Evolutionary conservation across 2,329 filamentous ascomycete genomes (phyloP).

Genomic region (Penicillium sp.): DNA sequence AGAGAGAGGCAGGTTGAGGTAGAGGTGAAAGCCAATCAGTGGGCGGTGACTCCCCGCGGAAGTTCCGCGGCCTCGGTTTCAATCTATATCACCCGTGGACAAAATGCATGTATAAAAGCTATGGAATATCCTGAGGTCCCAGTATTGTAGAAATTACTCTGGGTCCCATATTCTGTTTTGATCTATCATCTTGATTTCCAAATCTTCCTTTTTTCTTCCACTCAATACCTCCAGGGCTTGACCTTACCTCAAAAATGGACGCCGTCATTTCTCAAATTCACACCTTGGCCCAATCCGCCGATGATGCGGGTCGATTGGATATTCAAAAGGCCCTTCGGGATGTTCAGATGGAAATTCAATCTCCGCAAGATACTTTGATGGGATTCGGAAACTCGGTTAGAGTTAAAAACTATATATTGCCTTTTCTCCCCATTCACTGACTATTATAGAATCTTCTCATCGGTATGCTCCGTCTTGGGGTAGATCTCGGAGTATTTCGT

Average conservation of each 20-base stretch:
- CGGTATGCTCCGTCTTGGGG: conserved; percentile 16
- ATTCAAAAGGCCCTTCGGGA: conserved; percentile 19
- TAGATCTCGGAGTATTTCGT: conserved; percentile 18
- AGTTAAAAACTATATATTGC: background rate
- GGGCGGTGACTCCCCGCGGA: conserved; percentile 10
- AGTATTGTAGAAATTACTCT: background rate
- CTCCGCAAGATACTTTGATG: conserved; percentile 16
- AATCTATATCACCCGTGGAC: background rate
- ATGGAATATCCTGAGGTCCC: background rate
- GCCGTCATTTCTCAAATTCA: conserved; percentile 20
- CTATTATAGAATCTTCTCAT: conserved; percentile 12
- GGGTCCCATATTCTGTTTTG: background rate
- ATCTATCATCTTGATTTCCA: background rate
- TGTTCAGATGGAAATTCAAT: conserved; percentile 17
- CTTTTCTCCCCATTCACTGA: background rate
- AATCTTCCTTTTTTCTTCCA: background rate
- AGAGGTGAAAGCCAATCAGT: conserved; percentile 8
- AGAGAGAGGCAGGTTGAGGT: background rate
- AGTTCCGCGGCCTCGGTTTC: conserved; percentile 13
- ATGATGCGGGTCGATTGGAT: conserved; percentile 18
- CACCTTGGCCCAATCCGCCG: conserved; percentile 15
- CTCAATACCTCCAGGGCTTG: too few relatives aligned
- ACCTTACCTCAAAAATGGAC: conserved; percentile 12
- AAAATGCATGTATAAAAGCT: background rate
- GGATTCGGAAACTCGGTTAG: conserved; percentile 19